Base-by-base conservation (phyloP, 345 rosid genomes). In the Salix arbutifolia region DNA sequence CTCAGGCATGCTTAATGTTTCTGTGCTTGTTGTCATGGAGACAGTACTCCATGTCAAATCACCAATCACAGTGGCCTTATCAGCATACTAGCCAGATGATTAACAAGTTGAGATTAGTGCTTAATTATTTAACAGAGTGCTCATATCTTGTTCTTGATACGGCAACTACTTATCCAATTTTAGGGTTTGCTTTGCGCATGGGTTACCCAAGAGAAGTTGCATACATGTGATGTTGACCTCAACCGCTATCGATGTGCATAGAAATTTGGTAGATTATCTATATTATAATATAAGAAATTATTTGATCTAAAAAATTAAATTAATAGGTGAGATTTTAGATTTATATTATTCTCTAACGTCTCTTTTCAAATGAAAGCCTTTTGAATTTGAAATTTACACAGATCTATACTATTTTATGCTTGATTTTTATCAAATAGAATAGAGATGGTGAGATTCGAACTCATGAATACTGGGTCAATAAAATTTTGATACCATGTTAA, bases 211-310 rank as follows among this genome's bases (percentile, higher is more conserved):
- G 68, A 52, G 40, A 68, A 75, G 81, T 31, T 48, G 77, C 72
- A 26, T 50, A 78, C 75, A 84, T 81, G 81, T 78, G 69, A 60
- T n/a, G 66, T 70, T 76, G 84, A 82, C 83, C 65, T 18, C 12
- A n/a, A 14, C 5, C 12, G 12, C n/a, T n/a, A 67, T 23, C 30
- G 21, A 11, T 73, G 42, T 31, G 16, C 42, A 53, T 14, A 25
- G 6, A 23, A 48, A 66, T 67, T 38, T 56, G 68, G 68, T 38
- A 18, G 76, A 69, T 78, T 75, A 5, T 35, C 37, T 35, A 35
- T 35, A 35, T 5, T 35, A 5, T 1, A 33, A 1, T 35, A 0
- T 33, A 33, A 33, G 4, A 4, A 33, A 33, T 0, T 33, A 33
- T 33, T 4, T 33, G 1, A 0, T 4, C 0, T 33, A 33, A 33